Conservation (phyloP, 441 rosid species). For the Populus hybrid region DNA sequence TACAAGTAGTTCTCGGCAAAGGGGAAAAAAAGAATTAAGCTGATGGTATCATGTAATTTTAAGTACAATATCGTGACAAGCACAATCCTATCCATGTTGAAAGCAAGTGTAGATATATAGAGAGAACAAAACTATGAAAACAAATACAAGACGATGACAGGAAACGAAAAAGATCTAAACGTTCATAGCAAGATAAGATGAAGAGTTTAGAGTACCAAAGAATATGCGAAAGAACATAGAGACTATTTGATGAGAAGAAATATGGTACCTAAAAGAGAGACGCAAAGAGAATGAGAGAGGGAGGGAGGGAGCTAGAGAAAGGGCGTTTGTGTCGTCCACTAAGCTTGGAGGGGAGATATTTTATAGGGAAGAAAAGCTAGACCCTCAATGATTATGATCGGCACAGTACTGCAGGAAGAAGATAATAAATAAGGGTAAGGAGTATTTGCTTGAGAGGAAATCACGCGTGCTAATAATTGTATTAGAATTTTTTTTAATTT, state of each 20-base stretch:
- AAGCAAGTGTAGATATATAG: not conserved
- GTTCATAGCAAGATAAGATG: not conserved
- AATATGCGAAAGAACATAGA: not conserved
- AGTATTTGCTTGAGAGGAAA: conserved; percentile 10
- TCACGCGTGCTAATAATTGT: not conserved
- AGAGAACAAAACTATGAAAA: conserved; percentile 15
- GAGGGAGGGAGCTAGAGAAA: not conserved
- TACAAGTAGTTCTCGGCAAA: conserved; percentile 20
- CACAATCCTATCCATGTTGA: not conserved
- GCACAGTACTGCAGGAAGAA: conserved; percentile 6
- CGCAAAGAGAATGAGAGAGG: not conserved
- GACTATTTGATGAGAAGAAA: not conserved
- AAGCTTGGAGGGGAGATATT: conserved; percentile 27
- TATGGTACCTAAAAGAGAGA: conserved; percentile 3
- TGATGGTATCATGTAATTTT: not conserved
- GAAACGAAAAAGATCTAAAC: not conserved
- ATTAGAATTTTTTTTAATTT: too few species aligned
- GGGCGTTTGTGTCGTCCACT: conserved; percentile 18
- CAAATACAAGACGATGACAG: conserved; percentile 2
- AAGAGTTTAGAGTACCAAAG: not conserved
- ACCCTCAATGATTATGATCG: conserved; percentile 18
- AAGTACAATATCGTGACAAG: not conserved
- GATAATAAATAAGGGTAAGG: not conserved
- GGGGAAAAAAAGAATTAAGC: not conserved
- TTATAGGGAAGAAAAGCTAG: conserved; percentile 13